Conservation (phyloP, 164 flowering plant species). For the Santalum album region DNA sequence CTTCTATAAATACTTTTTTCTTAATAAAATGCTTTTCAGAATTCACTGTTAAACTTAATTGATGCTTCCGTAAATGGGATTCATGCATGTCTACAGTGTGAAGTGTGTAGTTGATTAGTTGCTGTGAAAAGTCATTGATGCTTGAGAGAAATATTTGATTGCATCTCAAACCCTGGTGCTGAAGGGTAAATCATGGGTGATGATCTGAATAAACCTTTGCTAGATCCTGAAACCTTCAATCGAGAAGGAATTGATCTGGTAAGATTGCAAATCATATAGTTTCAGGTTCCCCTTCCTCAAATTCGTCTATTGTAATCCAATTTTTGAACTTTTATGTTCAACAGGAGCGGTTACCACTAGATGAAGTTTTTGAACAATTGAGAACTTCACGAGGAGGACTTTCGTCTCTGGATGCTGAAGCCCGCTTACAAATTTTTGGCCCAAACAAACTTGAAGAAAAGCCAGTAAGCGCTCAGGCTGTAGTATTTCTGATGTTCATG, state of each 20-base stretch:
- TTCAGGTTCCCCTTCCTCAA: neutral
- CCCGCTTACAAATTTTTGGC: conserved; percentile 55
- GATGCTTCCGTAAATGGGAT: no score
- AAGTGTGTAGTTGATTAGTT: no score
- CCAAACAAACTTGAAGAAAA: conserved; percentile 81
- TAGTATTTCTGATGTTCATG: neutral
- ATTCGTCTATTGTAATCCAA: neutral
- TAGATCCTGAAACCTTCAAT: conserved; percentile 62
- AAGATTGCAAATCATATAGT: neutral
- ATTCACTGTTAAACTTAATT: no score
- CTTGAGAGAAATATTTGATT: no score
- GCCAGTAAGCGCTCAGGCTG: conserved; percentile 28
- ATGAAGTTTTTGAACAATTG: conserved; percentile 71
- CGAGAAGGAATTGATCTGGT: conserved; percentile 85
- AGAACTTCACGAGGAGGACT: conserved; percentile 58
- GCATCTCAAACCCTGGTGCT: no score
- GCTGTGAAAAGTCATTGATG: no score
- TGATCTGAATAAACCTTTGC: conserved; percentile 60
- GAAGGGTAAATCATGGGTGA: conserved; percentile 40
- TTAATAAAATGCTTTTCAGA: no score
- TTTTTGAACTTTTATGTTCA: neutral
- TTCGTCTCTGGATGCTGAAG: conserved; percentile 62
- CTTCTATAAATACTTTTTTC: no score
- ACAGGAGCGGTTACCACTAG: conserved; percentile 69
- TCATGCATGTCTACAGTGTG: no score